Evolutionary conservation across 805 yeast species (phyloP).

Genomic region (Starmerella geochares): DNA sequence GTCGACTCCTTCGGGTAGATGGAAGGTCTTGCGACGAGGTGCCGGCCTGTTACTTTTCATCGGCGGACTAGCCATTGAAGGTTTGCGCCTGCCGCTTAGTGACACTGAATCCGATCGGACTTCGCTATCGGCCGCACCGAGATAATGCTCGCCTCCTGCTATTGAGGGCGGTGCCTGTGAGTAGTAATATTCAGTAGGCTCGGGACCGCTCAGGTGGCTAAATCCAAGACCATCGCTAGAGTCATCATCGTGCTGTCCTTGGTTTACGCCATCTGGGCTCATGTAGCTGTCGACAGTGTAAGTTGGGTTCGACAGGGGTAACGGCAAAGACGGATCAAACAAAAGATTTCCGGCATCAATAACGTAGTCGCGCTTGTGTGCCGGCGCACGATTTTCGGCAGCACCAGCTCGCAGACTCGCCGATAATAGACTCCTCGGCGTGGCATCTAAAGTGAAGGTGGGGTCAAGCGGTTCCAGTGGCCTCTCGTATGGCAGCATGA

Average conservation of each 20-base stretch:
- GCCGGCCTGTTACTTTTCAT: neutral
- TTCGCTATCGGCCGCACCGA: neutral
- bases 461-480: conserved; percentile 1
- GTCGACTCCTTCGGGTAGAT: neutral
- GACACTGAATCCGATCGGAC: neutral
- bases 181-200: neutral
- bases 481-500: neutral
- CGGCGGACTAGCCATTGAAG: neutral
- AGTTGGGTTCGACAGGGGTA: neutral
- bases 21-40: neutral
- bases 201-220: neutral
- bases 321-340: neutral
- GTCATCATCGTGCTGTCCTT: neutral
- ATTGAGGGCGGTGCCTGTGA: neutral
- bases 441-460: neutral
- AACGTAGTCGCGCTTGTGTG: neutral
- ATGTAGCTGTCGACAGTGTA: neutral
- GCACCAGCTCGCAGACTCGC: neutral
- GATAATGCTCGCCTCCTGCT: neutral
- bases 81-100: neutral
- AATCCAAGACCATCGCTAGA: neutral
- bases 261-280: neutral
- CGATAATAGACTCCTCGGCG: neutral
- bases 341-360: neutral
- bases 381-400: neutral